Conservation (phyloP, 1,139 yeast genomes). For the Taphrina wiesneri region DNA sequence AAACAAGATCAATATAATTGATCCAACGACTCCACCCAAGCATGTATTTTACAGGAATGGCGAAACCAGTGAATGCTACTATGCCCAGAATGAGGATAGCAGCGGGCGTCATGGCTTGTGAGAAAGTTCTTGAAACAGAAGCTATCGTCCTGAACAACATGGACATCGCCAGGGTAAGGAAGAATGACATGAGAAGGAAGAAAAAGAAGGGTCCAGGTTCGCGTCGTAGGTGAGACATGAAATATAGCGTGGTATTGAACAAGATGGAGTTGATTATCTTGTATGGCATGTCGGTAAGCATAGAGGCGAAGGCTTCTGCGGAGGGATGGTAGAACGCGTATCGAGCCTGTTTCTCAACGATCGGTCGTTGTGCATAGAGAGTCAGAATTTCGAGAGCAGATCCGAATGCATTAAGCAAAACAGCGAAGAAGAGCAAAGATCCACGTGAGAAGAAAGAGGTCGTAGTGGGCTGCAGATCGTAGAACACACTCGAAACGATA, state of each 20-base stretch:
- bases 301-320: slow-evolving; percentile 50
- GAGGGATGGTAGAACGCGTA: slow-evolving; percentile 53
- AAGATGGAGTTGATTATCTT: slow-evolving; percentile 44
- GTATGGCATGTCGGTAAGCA: slow-evolving; percentile 48
- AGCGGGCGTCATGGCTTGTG: slow-evolving; percentile 76
- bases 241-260: slow-evolving; percentile 49
- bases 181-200: slow-evolving; percentile 45
- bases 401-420: slow-evolving; percentile 49
- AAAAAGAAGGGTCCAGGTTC: slow-evolving; percentile 51
- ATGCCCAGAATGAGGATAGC: slow-evolving; percentile 61
- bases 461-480: slow-evolving; percentile 55
- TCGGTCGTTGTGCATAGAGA: slow-evolving; percentile 49
- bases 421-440: slow-evolving; percentile 50
- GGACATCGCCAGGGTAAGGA: slow-evolving; percentile 63
- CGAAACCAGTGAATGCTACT: slow-evolving; percentile 72
- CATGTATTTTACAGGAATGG: slow-evolving; percentile 54
- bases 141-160: slow-evolving; percentile 73
- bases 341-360: slow-evolving; percentile 50
- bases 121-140: slow-evolving; percentile 59
- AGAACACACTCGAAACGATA: slow-evolving; percentile 71
- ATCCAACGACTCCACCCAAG: slow-evolving; percentile 59
- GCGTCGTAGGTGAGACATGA: slow-evolving; percentile 47
- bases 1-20: slow-evolving; percentile 53
- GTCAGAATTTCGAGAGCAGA: slow-evolving; percentile 51
- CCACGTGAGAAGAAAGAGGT: slow-evolving; percentile 58